Conservation (phyloP, 2,329 filamentous ascomycete species). For the Aspergillus aculeatinus region DNA sequence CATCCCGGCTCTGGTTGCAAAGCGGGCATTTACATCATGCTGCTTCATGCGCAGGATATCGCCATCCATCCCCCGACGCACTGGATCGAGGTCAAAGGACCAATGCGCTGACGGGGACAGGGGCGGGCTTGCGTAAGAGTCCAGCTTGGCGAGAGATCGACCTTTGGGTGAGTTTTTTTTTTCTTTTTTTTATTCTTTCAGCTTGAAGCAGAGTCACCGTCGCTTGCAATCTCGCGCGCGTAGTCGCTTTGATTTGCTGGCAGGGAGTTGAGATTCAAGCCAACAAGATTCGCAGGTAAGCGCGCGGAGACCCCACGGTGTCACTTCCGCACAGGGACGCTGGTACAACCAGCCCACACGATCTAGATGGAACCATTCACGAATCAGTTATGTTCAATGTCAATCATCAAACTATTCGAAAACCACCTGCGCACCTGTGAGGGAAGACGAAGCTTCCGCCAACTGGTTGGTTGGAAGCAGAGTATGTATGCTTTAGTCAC, state of each 20-base stretch:
- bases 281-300: conserved; percentile 12
- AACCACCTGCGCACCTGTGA: background rate
- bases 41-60: conserved; percentile 71
- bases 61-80: conserved; percentile 73
- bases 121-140: conserved; percentile 61
- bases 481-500: background rate
- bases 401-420: background rate
- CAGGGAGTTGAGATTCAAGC: conserved; percentile 16
- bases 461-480: background rate
- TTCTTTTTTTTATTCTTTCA: no score
- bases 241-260: conserved; percentile 1
- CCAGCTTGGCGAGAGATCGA: conserved; percentile 58
- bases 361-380: conserved; percentile 14
- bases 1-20: conserved; percentile 49
- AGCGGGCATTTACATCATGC: conserved; percentile 65
- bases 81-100: conserved; percentile 56
- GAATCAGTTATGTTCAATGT: background rate
- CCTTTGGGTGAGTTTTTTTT: background rate
- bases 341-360: conserved; percentile 14
- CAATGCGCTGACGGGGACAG: conserved; percentile 66
- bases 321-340: conserved; percentile 14
- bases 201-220: background rate
- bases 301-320: conserved; percentile 18
- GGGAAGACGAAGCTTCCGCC: background rate
- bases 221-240: background rate